Evolutionary conservation across 2,329 filamentous ascomycete genomes (phyloP), one percentile per base, ranked within the genome.

Genomic region (Reticulascus tulasneorum): DNA sequence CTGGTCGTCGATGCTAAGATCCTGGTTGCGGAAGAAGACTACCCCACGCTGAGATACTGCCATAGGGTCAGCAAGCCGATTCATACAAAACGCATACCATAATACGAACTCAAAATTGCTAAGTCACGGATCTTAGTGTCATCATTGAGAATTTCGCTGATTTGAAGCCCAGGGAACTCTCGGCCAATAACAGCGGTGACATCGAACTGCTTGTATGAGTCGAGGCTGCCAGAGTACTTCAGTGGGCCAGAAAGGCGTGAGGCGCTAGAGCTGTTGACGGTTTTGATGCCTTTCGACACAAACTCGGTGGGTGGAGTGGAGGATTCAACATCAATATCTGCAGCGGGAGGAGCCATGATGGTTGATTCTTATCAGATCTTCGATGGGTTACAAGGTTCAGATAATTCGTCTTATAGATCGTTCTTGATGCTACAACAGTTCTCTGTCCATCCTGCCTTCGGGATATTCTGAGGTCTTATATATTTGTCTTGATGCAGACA

Each of bases 1-100:
- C 45, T 77, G 72, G 11, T 70, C 57, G 5, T 70, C 60, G 27
- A 73, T 62, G 31, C 59, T 63, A 10, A 76, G 55, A 46, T 69
- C 59, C 42, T 76, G 71, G 28, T 64, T 63, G 29, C 71, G 67
- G 55, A 75, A 73, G 55, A 75, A 75, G 13, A 74, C 66, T 0
- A 76, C 70, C 2, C 71, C 70, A 7, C 70, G 62, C 42, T 71
- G 64, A 3, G 69, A 74, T 31, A 75, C 71, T 71, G 27, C 7
- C 9, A 9, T 16, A 18, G 13, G 21, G 25, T 37, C 24, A 31
- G 35, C 20, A 19, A 21, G 26, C 4, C 5, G 17, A 9, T 18
- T 9, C n/a, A 7, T 16, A 18, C 15, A 27, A 15, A 12, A 20
- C 15, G 26, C 11, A 18, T 12, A 10, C 18, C n/a, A 17, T 21